These are phyloP conservation scores for Schoenoplectus triqueter DNA, from an alignment of 202 grass and related monocot species.

Conservation along the genomic window DNA sequence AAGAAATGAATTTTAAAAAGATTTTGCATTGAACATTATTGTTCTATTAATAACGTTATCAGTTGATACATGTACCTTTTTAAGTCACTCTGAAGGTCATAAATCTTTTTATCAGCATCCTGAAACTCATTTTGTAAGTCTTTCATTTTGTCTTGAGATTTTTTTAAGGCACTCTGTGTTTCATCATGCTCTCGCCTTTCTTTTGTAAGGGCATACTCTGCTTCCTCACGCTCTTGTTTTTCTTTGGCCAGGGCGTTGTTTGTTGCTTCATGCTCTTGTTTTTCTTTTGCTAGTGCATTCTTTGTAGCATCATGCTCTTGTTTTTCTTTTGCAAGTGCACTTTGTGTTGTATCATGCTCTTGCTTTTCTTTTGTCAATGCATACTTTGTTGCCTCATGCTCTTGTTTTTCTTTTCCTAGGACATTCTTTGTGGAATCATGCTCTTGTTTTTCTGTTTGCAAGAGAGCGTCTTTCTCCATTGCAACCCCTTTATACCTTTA, in stretches of 20 bases:
- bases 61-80: slow-evolving; percentile 36
- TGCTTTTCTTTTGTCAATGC: slow-evolving; percentile 34
- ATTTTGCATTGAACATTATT: neutral
- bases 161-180: slow-evolving; percentile 24
- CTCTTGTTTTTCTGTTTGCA: slow-evolving; percentile 53
- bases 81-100: slow-evolving; percentile 34
- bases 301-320: slow-evolving; percentile 33
- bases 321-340: slow-evolving; percentile 34
- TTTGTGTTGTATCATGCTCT: slow-evolving; percentile 32
- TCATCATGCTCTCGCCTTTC: slow-evolving; percentile 39
- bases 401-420: slow-evolving; percentile 32
- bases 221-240: slow-evolving; percentile 36
- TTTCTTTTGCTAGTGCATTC: slow-evolving; percentile 30
- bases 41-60: neutral
- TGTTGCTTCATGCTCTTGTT: slow-evolving; percentile 34
- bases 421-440: slow-evolving; percentile 36
- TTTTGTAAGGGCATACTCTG: slow-evolving; percentile 21
- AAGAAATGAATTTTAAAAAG: neutral
- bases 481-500: slow-evolving; percentile 31
- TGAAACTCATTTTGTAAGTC: slow-evolving; percentile 42
- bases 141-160: slow-evolving; percentile 39
- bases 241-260: slow-evolving; percentile 28
- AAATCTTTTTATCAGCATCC: slow-evolving; percentile 40
- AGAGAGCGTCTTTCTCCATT: slow-evolving; percentile 35
- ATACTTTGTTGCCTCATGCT: slow-evolving; percentile 31